Evolutionary conservation across 2,329 filamentous ascomycete genomes (phyloP), one percentile per base, ranked within the genome.

Genomic region (Penicillium brasilianum): DNA sequence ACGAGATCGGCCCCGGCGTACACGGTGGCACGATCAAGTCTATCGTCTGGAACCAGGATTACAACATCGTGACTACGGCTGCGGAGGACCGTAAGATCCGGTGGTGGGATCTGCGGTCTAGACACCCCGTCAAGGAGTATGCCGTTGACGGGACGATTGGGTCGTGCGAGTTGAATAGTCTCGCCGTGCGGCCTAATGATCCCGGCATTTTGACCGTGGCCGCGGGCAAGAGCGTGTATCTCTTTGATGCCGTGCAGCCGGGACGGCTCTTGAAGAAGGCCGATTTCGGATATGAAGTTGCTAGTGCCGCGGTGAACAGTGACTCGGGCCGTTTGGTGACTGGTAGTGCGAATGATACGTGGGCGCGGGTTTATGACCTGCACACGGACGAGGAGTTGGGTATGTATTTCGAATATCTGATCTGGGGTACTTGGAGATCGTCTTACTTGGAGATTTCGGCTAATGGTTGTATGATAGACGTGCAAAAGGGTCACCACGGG

Each of bases 401-500:
- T 90, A 80, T 49, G 64, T 56, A 57, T 25, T 22, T 10, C 6
- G 7, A 39, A 22, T 16, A 11, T 34, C 18, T 18, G 5, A 13
- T 6, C 10, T 13, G 20, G 3, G 22, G 25, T n/a, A 28, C 25
- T 28, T 32, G 1, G n/a, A n/a, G n/a, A 14, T 2, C 25, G n/a
- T 0, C 2, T 0, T 20, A 1, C 30, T 16, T 50, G 14, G 25
- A 53, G 4, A 2, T 52, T 10, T 14, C 13, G 22, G 34, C 63
- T 69, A 61, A 69, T 44, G 16, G 25, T 28, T 43, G 34, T 39
- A 53, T 11, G 32, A 18, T 63, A 90, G 95, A 98, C 75, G 90
- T 94, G 13, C 92, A 96, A 80, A 97, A 97, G 79, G 95, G 95
- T 25, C 95, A 99, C 70, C 95, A 99, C 72, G 95, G 95, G 1